These are phyloP conservation scores for Aspergillus novofumigatus DNA, from an alignment of 2,329 filamentous ascomycete genomes.

Conservation along the genomic window DNA sequence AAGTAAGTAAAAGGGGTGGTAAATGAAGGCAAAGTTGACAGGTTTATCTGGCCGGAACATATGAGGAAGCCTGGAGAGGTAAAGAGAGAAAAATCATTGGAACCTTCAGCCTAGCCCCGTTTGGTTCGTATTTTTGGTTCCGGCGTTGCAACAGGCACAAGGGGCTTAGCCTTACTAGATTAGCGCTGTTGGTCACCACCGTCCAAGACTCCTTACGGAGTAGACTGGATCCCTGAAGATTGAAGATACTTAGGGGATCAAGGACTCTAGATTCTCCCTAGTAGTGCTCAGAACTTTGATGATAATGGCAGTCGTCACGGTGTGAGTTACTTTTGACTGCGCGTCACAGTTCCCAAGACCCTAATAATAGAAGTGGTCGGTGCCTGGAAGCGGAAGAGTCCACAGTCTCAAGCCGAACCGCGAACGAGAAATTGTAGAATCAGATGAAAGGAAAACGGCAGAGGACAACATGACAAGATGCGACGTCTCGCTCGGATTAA, in stretches of 20 bases:
- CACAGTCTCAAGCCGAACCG: background rate
- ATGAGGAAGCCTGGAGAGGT: background rate
- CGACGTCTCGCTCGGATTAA: background rate
- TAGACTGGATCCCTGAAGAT: background rate
- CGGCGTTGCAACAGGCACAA: background rate
- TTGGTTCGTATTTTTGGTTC: slow-evolving; percentile 4
- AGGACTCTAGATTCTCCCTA: background rate
- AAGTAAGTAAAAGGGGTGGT: background rate
- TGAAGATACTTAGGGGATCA: background rate
- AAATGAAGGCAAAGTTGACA: background rate
- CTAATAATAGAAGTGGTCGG: slow-evolving; percentile 7
- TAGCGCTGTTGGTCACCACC: background rate
- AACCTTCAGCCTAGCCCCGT: slow-evolving; percentile 4
- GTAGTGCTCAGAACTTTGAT: background rate
- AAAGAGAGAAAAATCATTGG: slow-evolving; percentile 1
- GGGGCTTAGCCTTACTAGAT: too few relatives aligned
- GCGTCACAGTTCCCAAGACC: background rate
- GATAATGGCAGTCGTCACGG: background rate
- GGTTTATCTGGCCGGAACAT: background rate
- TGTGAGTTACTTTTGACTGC: background rate
- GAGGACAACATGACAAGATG: too few relatives aligned
- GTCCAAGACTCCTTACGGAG: background rate
- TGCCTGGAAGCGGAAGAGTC: slow-evolving; percentile 4
- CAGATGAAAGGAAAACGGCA: background rate
- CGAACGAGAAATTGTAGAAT: background rate